phyloP scores from a whole-genome alignment of 2,329 filamentous ascomycete species.

The Ascochyta clinopodiicola region DNA sequence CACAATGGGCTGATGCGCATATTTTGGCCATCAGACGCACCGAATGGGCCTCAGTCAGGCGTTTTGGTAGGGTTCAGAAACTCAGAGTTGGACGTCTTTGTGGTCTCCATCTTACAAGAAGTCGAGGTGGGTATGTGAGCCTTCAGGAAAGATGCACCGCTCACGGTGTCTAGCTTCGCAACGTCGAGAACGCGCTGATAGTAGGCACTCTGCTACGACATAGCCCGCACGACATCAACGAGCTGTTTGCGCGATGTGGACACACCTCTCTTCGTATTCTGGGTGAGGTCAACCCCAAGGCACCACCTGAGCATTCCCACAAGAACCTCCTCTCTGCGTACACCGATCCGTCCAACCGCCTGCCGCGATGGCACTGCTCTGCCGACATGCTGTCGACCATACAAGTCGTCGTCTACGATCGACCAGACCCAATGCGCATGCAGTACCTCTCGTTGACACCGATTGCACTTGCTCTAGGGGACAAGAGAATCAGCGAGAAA shows the following conservation, averaged over 20 bases:
- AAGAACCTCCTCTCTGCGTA: slow-evolving; percentile 72
- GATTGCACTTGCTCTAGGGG: slow-evolving; percentile 81
- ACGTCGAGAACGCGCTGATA: slow-evolving; percentile 86
- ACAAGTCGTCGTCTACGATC: slow-evolving; percentile 88
- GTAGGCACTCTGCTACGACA: slow-evolving; percentile 83
- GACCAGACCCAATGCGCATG: slow-evolving; percentile 86
- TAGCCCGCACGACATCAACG: slow-evolving; percentile 77
- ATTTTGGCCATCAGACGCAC: slow-evolving; percentile 95
- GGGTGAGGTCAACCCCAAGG: slow-evolving; percentile 75
- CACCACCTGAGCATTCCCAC: slow-evolving; percentile 61
- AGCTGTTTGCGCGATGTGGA: slow-evolving; percentile 85
- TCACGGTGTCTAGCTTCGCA: slow-evolving; percentile 24
- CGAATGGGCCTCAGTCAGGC: slow-evolving; percentile 74
- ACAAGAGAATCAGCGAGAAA: slow-evolving; percentile 59
- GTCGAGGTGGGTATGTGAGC: slow-evolving; percentile 70
- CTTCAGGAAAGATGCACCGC: slow-evolving; percentile 40
- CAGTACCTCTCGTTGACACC: slow-evolving; percentile 93
- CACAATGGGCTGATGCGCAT: slow-evolving; percentile 91
- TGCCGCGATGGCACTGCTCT: slow-evolving; percentile 77
- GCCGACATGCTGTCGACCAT: slow-evolving; percentile 71
- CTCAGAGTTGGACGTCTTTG: slow-evolving; percentile 86
- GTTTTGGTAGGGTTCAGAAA: slow-evolving; percentile 97
- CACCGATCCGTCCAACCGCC: slow-evolving; percentile 56
- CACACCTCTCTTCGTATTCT: slow-evolving; percentile 83
- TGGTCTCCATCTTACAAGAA: slow-evolving; percentile 86